Evolutionary conservation across 768 basidiomycete species (phyloP).

Genomic region (Imleria badia): DNA sequence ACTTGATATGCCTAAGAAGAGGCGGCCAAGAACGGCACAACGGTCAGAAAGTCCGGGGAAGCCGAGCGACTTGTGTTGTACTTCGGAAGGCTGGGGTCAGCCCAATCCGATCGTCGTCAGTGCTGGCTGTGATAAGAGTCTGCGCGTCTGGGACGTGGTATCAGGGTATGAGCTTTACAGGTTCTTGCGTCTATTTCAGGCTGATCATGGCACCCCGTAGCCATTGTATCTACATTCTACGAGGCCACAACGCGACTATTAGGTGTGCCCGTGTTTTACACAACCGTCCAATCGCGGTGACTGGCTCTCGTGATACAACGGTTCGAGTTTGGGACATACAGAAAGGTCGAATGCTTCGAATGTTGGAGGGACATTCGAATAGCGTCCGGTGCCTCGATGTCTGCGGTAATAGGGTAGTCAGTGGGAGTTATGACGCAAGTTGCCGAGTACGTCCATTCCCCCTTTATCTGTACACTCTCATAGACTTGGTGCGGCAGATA

Average conservation of each 20-base stretch:
- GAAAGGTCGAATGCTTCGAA: conserved; percentile 60
- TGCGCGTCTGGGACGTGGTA: conserved; percentile 90
- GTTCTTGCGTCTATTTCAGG: background rate
- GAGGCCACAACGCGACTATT: conserved; percentile 88
- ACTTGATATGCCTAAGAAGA: conserved; percentile 31
- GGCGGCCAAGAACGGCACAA: conserved; percentile 22
- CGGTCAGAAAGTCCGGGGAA: conserved; percentile 27
- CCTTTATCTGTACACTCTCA: background rate
- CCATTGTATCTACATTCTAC: conserved; percentile 73
- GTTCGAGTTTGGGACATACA: conserved; percentile 94
- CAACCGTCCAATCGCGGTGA: conserved; percentile 83
- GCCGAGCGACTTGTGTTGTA: conserved; percentile 55
- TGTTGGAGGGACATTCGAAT: conserved; percentile 72
- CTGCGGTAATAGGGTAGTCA: conserved; percentile 78
- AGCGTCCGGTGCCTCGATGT: conserved; percentile 91
- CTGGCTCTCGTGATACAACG: conserved; percentile 84
- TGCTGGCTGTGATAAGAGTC: conserved; percentile 88
- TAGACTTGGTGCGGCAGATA: conserved; percentile 44
- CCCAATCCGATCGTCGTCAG: conserved; percentile 80
- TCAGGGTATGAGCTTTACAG: conserved; percentile 59
- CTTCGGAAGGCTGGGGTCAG: conserved; percentile 89
- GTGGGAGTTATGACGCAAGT: conserved; percentile 91
- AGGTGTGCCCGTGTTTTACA: conserved; percentile 88
- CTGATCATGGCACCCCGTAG: conserved; percentile 26
- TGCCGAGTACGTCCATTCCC: conserved; percentile 57